A percentile compares a stretch with the other conserved stretches of the same genome.
These are phyloP conservation scores for Eudorina sp. DNA, from an alignment of 139 green algal species.

Conservation along the genomic window DNA sequence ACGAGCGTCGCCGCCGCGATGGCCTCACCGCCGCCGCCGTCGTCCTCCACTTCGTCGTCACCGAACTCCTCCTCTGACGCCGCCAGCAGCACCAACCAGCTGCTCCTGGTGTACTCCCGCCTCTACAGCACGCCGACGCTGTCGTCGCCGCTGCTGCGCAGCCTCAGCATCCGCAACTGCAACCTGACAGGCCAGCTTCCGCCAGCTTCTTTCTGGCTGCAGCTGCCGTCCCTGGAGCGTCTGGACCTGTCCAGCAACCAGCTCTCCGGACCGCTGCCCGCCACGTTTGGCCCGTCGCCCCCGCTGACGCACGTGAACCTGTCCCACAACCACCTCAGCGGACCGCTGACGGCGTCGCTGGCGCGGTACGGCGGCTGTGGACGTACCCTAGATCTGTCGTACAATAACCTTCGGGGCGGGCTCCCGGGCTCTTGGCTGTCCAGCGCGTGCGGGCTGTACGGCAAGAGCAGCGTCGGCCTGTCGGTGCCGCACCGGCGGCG, in stretches of 20 bases:
- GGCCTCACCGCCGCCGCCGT: neutral
- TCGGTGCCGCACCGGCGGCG: neutral
- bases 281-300: constrained; percentile 30
- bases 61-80: neutral
- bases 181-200: constrained; percentile 1
- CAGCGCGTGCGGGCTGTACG: neutral
- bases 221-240: constrained; percentile 23
- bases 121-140: neutral
- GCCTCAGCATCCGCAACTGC: constrained; percentile 7
- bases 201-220: neutral
- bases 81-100: neutral
- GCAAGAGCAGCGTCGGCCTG: neutral
- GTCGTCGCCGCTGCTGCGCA: neutral
- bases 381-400: constrained; percentile 16
- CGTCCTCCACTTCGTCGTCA: neutral
- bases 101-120: neutral
- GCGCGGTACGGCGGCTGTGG: constrained; percentile 42
- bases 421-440: neutral
- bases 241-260: constrained; percentile 15
- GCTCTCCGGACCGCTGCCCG: constrained; percentile 26
- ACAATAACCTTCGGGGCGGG: constrained; percentile 31
- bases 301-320: constrained; percentile 35
- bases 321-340: constrained; percentile 16
- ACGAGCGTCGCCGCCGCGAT: neutral
- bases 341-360: neutral